Evolutionary conservation across 2,329 filamentous ascomycete genomes (phyloP).

Genomic region (Magnaporthiopsis poae): DNA sequence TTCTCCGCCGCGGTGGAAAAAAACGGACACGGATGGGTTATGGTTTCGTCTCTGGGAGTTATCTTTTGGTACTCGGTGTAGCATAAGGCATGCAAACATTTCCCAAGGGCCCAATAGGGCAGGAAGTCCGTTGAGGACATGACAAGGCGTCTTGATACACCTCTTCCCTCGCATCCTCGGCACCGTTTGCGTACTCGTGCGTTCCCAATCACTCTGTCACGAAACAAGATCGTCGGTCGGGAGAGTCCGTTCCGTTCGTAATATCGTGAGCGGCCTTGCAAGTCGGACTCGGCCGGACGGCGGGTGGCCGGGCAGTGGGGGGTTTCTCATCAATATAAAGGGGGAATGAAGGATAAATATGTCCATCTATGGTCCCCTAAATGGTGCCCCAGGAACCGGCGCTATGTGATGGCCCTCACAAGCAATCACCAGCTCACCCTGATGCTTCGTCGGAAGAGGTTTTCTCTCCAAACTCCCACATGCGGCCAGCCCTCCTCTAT

Average conservation of each 20-base stretch:
- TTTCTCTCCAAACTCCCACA: background rate
- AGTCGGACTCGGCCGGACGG: too few relatives aligned
- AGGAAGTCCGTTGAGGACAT: background rate
- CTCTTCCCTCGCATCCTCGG: background rate
- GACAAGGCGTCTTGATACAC: background rate
- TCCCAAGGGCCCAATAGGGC: background rate
- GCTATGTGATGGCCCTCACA: background rate
- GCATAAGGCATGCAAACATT: conserved; percentile 23
- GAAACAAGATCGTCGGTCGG: background rate
- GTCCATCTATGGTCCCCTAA: too few relatives aligned
- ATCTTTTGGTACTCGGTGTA: conserved; percentile 22
- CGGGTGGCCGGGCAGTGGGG: too few relatives aligned
- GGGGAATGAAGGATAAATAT: too few relatives aligned
- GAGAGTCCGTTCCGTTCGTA: background rate
- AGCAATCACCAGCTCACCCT: background rate
- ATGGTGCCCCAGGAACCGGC: background rate
- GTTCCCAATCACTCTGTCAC: background rate
- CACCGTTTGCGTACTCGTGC: background rate
- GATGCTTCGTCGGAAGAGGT: background rate
- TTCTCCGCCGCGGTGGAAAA: conserved; percentile 2
- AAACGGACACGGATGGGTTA: conserved; percentile 12
- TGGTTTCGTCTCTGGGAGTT: conserved; percentile 21
- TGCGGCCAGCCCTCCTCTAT: background rate
- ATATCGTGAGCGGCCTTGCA: background rate
- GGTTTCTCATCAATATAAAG: too few relatives aligned